Conservation (phyloP, 352 stramenopile species). For the Phytophthora capsici region DNA sequence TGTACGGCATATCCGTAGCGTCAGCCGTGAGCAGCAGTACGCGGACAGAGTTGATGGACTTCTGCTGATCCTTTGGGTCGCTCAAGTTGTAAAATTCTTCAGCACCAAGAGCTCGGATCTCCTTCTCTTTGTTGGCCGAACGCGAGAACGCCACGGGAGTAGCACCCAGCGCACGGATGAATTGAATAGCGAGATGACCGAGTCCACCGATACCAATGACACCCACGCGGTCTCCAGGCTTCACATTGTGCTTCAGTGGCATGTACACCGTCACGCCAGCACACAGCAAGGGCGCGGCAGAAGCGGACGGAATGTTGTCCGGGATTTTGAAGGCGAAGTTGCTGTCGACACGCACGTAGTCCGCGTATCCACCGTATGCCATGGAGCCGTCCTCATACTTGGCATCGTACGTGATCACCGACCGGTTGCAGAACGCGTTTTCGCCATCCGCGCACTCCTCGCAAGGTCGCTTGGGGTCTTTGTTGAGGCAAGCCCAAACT, state of each 20-base stretch:
- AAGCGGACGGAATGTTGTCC: conserved; percentile 9
- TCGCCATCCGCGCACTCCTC: conserved; percentile 50
- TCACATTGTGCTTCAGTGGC: conserved; percentile 22
- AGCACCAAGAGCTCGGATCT: conserved; percentile 18
- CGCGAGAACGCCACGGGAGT: conserved; percentile 21
- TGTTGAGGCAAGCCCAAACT: conserved; percentile 58
- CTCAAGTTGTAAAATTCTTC: conserved; percentile 17
- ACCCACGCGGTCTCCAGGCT: conserved; percentile 21
- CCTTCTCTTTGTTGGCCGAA: conserved; percentile 20
- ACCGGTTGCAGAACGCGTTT: conserved; percentile 65
- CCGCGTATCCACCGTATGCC: conserved; percentile 21
- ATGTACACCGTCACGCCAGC: conserved; percentile 21
- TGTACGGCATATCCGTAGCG: no score
- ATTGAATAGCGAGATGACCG: conserved; percentile 50
- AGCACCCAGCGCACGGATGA: conserved; percentile 39
- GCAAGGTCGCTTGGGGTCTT: conserved; percentile 59
- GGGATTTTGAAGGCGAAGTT: conserved; percentile 31
- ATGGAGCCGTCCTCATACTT: conserved; percentile 25
- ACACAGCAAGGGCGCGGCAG: conserved; percentile 9
- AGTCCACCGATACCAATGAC: conserved; percentile 54
- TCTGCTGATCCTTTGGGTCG: no score
- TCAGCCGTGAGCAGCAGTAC: no score
- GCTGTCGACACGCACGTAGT: conserved; percentile 35
- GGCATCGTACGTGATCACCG: conserved; percentile 47
- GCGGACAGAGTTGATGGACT: no score